phyloP scores from a whole-genome alignment of 345 rosid genomes.

The Brassica incana region DNA sequence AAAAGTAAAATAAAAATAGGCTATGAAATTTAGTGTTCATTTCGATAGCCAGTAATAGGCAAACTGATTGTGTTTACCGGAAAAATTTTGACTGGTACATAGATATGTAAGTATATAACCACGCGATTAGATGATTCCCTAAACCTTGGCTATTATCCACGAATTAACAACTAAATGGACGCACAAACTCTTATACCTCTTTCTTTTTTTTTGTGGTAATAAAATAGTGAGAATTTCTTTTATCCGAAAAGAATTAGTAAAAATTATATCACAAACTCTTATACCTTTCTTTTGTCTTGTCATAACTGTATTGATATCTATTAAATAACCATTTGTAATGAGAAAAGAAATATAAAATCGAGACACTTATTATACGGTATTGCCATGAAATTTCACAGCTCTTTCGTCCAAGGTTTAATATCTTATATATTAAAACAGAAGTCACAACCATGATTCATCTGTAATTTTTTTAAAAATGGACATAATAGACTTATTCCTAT shows the following conservation, averaged over 20 bases:
- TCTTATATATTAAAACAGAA: too few species aligned
- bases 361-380: background rate
- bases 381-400: conserved; percentile 13
- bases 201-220: too few species aligned
- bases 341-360: background rate
- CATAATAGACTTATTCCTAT: too few species aligned
- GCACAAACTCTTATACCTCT: background rate
- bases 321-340: background rate
- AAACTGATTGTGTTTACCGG: background rate
- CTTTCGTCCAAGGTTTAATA: background rate
- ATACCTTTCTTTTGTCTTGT: background rate
- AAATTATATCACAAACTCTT: too few species aligned
- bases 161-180: background rate
- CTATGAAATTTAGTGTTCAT: background rate
- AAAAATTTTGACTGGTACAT: background rate
- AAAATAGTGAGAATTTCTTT: too few species aligned
- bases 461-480: too few species aligned
- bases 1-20: background rate
- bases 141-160: background rate
- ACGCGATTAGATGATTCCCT: background rate
- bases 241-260: too few species aligned
- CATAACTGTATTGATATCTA: background rate
- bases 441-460: too few species aligned
- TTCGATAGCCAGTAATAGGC: background rate
- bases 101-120: background rate